Conservation (phyloP, 148 eudicot genomes). For the Limonium bicolor region DNA sequence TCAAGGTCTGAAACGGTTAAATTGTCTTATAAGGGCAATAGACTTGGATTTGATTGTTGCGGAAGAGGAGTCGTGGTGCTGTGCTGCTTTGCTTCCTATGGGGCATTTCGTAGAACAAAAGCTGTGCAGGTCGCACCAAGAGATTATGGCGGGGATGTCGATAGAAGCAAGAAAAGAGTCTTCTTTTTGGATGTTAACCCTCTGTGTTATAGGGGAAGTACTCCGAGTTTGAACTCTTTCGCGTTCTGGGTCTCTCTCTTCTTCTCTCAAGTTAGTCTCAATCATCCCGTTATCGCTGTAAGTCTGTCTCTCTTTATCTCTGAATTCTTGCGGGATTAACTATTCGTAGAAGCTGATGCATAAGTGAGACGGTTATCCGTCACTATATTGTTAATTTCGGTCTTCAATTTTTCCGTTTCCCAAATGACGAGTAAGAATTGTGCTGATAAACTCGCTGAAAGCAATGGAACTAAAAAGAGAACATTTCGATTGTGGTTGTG, state of each 20-base stretch:
- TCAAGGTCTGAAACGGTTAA: no score
- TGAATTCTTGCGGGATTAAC: no score
- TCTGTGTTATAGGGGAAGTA: conserved; percentile 57
- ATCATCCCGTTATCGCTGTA: conserved; percentile 87
- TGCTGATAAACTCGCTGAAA: no score
- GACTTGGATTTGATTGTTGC: background rate
- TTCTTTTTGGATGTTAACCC: conserved; percentile 94
- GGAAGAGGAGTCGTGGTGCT: background rate
- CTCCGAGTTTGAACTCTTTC: conserved; percentile 57
- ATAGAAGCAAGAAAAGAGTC: conserved; percentile 35
- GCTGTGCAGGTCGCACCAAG: conserved; percentile 5
- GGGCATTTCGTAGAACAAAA: conserved; percentile 12
- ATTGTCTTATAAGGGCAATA: no score
- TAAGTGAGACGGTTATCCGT: no score
- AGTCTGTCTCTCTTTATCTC: conserved; percentile 6
- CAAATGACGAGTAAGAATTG: no score
- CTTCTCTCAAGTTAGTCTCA: conserved; percentile 64
- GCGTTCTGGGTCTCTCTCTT: conserved; percentile 76
- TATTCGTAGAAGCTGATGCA: no score
- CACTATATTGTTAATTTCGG: no score
- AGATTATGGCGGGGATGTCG: conserved; percentile 1
- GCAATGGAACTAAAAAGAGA: no score
- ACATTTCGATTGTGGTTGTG: no score
- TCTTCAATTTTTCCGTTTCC: no score
- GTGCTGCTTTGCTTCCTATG: conserved; percentile 7